Base-by-base conservation (phyloP, 805 yeast species). In the Candida xyloterini region DNA sequence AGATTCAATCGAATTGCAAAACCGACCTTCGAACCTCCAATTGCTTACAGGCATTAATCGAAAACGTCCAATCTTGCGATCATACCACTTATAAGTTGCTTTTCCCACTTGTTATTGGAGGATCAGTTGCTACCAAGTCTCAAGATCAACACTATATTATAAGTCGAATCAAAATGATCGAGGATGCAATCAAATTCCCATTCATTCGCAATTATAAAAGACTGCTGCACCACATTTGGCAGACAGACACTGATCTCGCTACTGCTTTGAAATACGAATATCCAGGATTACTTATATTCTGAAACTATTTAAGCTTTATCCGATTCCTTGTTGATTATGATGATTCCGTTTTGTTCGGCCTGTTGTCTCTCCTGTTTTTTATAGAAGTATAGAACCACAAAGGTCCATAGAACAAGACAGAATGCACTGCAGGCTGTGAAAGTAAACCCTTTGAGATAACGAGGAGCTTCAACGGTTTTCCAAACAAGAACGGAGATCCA, bases 401-500 rank as follows among this genome's bases (percentile, higher is more conserved):
- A 44, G 15, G 44, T 37, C 48, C 48, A 44, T 5, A 40, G 26
- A 11, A 38, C 30, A 29, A 43, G 27, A 33, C 40, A 43, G 38
- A 43, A 38, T 2, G 46, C 46, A 16, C 46, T 43, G 28, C 43
- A 35, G 5, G 46, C 46, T n/a, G 46, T 43, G 30, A 43, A 43
- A 5, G 46, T 38, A 27, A 38, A 43, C 2, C 74, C 75, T 23
- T 59, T 53, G 33, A 50, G 52, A 48, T 67, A 70, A 22, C 52
- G 32, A 10, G 74, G 74, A 25, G 61, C 52, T 33, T 66, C 69
- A n/a, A 46, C 40, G n/a, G 72, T 66, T 36, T 60, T 57, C 69
- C 73, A 70, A 1, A 68, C 65, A 15, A 69, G 52, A 30, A 67
- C 60, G 7, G 74, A 71, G 5, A 68, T 60, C 66, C 67, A 67